phyloP scores from a whole-genome alignment of 2,329 filamentous ascomycete genomes.

The Nemania bipapillata region DNA sequence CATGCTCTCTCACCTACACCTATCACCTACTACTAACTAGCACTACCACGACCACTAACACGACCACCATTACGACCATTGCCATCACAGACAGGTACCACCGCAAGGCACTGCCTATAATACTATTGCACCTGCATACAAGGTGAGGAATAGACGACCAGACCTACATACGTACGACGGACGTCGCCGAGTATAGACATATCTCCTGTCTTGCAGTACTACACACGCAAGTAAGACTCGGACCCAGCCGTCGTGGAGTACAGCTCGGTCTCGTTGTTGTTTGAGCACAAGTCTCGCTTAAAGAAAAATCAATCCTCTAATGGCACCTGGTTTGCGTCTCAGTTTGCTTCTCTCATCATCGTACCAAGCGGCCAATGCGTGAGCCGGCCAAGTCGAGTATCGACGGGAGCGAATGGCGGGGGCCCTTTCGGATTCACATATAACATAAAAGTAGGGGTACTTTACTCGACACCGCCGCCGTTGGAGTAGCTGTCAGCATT shows the following conservation, averaged over 20 bases:
- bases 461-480: slow-evolving; percentile 5
- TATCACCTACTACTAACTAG: background rate
- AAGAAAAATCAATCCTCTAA: slow-evolving; percentile 11
- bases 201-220: slow-evolving; percentile 32
- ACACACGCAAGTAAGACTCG: slow-evolving; percentile 38
- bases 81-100: background rate
- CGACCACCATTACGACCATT: no score
- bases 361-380: slow-evolving; percentile 28
- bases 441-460: background rate
- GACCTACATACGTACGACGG: slow-evolving; percentile 25
- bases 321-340: slow-evolving; percentile 18
- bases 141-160: slow-evolving; percentile 18
- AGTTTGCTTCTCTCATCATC: slow-evolving; percentile 7
- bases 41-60: no score
- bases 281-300: slow-evolving; percentile 27
- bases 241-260: slow-evolving; percentile 24
- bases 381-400: slow-evolving; percentile 13
- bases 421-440: slow-evolving; percentile 16
- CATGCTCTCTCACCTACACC: background rate
- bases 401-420: slow-evolving; percentile 22
- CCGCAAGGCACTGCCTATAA: background rate
- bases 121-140: slow-evolving; percentile 20
- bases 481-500: slow-evolving; percentile 24
- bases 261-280: slow-evolving; percentile 25
- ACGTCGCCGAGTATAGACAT: slow-evolving; percentile 23